These are phyloP conservation scores for Ophiocordyceps sinensis DNA, from an alignment of 2,329 filamentous ascomycete species.

Conservation along the genomic window DNA sequence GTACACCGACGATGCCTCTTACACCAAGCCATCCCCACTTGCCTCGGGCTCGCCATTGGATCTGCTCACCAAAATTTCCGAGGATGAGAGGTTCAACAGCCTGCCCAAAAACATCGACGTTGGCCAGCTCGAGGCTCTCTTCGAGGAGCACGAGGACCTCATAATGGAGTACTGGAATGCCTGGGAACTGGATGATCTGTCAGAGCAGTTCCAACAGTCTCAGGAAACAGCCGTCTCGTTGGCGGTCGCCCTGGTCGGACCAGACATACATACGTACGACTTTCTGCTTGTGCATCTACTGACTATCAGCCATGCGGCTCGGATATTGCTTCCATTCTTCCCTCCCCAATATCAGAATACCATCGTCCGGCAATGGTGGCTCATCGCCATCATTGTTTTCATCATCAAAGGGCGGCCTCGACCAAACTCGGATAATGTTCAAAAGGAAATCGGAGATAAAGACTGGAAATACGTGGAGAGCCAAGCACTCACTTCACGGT, in stretches of 20 bases:
- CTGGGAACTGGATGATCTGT: conserved; percentile 58
- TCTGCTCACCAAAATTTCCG: conserved; percentile 53
- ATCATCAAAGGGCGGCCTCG: conserved; percentile 59
- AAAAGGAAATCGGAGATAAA: conserved; percentile 42
- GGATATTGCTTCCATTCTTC: conserved; percentile 69
- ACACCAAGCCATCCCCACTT: conserved; percentile 49
- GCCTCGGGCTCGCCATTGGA: conserved; percentile 49
- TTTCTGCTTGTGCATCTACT: conserved; percentile 74
- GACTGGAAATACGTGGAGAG: conserved; percentile 67
- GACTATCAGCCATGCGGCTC: conserved; percentile 74
- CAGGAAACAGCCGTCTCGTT: conserved; percentile 48
- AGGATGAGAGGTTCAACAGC: conserved; percentile 55
- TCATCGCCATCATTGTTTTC: conserved; percentile 67
- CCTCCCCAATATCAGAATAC: conserved; percentile 57
- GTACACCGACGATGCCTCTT: conserved; percentile 58
- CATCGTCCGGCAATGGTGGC: conserved; percentile 79
- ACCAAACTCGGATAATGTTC: conserved; percentile 52
- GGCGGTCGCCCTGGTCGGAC: conserved; percentile 43
- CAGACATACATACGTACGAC: conserved; percentile 54
- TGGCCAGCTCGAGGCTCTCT: conserved; percentile 52
- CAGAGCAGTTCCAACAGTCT: conserved; percentile 60
- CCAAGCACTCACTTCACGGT: conserved; percentile 52
- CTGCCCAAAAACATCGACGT: conserved; percentile 44
- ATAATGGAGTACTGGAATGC: conserved; percentile 85
- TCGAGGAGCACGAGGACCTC: conserved; percentile 52